phyloP scores from a whole-genome alignment of 768 basidiomycete species.

The Podaxis rugospora region DNA sequence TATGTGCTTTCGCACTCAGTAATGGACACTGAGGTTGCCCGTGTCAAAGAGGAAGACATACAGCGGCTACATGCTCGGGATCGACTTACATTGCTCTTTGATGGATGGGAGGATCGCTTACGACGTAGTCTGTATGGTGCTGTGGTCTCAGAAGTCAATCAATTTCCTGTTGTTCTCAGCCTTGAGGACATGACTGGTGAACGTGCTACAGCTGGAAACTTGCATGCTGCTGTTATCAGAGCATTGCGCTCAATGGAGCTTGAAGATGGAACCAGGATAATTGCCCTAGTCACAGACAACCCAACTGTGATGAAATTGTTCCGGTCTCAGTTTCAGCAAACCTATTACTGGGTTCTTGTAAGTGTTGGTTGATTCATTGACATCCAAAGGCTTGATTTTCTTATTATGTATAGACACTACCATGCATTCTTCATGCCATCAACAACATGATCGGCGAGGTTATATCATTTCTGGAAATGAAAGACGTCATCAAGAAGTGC shows the following conservation, averaged over 20 bases:
- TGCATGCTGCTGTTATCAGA: conserved; percentile 15
- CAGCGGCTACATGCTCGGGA: too few relatives aligned
- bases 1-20: too few relatives aligned
- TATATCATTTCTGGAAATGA: conserved; percentile 18
- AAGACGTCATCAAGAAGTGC: conserved; percentile 16
- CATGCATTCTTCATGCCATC: conserved; percentile 26
- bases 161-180: conserved; percentile 20
- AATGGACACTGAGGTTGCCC: too few relatives aligned
- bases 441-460: conserved; percentile 28
- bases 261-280: conserved; percentile 16
- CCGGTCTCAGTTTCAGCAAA: conserved; percentile 13
- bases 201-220: conserved; percentile 18
- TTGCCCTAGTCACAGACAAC: conserved; percentile 26
- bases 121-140: conserved; percentile 23
- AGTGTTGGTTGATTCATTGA: neutral
- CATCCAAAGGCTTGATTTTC: neutral
- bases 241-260: conserved; percentile 19
- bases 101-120: conserved; percentile 27
- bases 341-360: conserved; percentile 22
- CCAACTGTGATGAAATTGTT: conserved; percentile 27
- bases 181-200: conserved; percentile 20
- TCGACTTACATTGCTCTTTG: conserved; percentile 19
- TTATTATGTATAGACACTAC: conserved; percentile 17
- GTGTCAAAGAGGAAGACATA: too few relatives aligned
- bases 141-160: conserved; percentile 19